Evolutionary conservation across 306 rosid species (phyloP).

Genomic region (Cotoneaster glaucophyllus): DNA sequence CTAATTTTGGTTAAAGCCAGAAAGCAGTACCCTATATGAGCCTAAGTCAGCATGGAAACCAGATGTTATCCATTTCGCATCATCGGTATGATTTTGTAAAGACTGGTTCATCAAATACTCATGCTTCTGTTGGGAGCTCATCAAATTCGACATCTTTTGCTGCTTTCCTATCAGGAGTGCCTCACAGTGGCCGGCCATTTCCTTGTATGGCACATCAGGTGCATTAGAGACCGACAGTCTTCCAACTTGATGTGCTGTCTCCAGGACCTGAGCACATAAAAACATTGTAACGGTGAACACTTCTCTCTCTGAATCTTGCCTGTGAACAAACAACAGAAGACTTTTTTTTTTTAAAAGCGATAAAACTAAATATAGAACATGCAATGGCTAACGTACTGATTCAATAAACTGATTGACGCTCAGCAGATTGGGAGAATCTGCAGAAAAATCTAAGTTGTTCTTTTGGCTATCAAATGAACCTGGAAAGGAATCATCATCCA

Average conservation of each 20-base stretch:
- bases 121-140: slow-evolving; percentile 42
- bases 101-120: slow-evolving; percentile 24
- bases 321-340: neutral
- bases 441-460: slow-evolving; percentile 26
- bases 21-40: slow-evolving; percentile 38
- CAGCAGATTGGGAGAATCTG: slow-evolving; percentile 44
- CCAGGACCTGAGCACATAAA: slow-evolving; percentile 49
- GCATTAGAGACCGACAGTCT: slow-evolving; percentile 47
- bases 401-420: slow-evolving; percentile 82
- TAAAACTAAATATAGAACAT: slow-evolving; percentile 7
- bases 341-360: neutral
- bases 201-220: slow-evolving; percentile 59
- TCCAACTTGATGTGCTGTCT: slow-evolving; percentile 57
- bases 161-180: slow-evolving; percentile 67
- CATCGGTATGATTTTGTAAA: slow-evolving; percentile 22
- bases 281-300: neutral
- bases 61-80: slow-evolving; percentile 21
- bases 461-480: slow-evolving; percentile 54
- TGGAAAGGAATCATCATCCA: slow-evolving; percentile 52
- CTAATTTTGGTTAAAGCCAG: neutral
- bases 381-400: slow-evolving; percentile 56
- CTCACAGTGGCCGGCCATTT: slow-evolving; percentile 81
- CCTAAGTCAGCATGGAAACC: slow-evolving; percentile 6
- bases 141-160: slow-evolving; percentile 63
- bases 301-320: neutral